phyloP scores from a whole-genome alignment of 164 flowering plant species.

The Umbilicus rupestris region DNA sequence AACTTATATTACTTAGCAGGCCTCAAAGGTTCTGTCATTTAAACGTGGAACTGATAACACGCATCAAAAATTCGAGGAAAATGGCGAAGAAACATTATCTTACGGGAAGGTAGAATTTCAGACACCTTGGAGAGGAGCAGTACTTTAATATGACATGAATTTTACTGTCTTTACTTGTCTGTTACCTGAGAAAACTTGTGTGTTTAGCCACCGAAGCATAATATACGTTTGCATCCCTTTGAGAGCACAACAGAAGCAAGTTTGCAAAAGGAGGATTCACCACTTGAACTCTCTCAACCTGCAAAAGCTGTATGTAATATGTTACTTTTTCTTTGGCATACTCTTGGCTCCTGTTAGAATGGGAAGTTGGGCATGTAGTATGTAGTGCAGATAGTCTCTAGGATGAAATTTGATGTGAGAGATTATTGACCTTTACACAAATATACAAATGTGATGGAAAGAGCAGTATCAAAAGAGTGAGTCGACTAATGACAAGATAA shows the following conservation, averaged over 20 bases:
- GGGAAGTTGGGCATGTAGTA: not conserved
- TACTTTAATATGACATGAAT: constrained; percentile 16
- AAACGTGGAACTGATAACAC: constrained; percentile 25
- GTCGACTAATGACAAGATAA: not conserved
- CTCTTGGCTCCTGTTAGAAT: not conserved
- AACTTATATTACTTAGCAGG: constrained; percentile 27
- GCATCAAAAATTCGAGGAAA: constrained; percentile 14
- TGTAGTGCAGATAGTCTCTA: too few relatives aligned
- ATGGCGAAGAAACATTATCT: constrained; percentile 13
- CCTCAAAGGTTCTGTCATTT: constrained; percentile 36
- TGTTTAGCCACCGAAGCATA: constrained; percentile 15
- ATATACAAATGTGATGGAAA: too few relatives aligned
- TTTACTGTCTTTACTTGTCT: constrained; percentile 2
- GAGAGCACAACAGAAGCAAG: constrained; percentile 14
- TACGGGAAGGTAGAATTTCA: not conserved
- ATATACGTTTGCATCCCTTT: constrained; percentile 12
- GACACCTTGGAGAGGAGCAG: constrained; percentile 17
- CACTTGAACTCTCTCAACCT: constrained; percentile 24
- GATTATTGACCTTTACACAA: too few relatives aligned
- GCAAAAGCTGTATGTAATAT: constrained; percentile 23
- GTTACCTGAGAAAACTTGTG: not conserved
- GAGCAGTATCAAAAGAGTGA: not conserved
- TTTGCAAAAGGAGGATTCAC: constrained; percentile 17
- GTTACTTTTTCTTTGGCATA: not conserved
- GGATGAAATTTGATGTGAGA: too few relatives aligned